A percentile compares a stretch with the other conserved stretches of the same genome.
Conservation (phyloP, 148 eudicot species). For the Amaranthus hypochondriacus region DNA sequence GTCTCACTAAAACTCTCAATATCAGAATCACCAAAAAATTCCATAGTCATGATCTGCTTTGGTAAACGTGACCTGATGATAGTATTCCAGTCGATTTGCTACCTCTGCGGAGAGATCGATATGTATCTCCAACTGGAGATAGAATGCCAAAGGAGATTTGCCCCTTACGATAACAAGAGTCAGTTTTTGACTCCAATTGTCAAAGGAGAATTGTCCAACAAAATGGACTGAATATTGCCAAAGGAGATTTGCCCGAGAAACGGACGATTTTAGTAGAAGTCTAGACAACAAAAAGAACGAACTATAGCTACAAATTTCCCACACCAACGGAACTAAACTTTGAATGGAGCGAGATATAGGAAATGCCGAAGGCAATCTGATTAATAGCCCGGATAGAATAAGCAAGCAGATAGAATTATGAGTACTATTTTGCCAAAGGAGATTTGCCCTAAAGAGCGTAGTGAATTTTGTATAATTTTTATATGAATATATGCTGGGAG, state of each 20-base stretch:
- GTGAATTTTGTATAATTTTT: conserved; percentile 8
- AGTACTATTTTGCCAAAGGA: conserved; percentile 41
- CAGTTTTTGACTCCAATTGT: conserved; percentile 38
- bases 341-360: neutral
- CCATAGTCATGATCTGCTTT: conserved; percentile 42
- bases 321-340: neutral
- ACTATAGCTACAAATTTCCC: conserved; percentile 4
- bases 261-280: neutral
- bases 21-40: conserved; percentile 51
- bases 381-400: conserved; percentile 15
- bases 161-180: conserved; percentile 35
- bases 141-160: conserved; percentile 79
- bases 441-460: conserved; percentile 38
- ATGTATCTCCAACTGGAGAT: conserved; percentile 32
- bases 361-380: conserved; percentile 15
- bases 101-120: conserved; percentile 23
- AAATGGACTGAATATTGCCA: conserved; percentile 32
- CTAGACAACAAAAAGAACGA: conserved; percentile 9
- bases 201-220: conserved; percentile 72
- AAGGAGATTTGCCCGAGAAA: conserved; percentile 33
- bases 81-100: conserved; percentile 18
- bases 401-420: conserved; percentile 8
- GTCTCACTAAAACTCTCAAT: conserved; percentile 73
- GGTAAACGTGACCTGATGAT: conserved; percentile 4
- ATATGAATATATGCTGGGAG: conserved; percentile 11